Evolutionary conservation across 2,329 filamentous ascomycete species (phyloP), one percentile per base, ranked within the genome.

Genomic region (Fusarium pseudograminearum): DNA sequence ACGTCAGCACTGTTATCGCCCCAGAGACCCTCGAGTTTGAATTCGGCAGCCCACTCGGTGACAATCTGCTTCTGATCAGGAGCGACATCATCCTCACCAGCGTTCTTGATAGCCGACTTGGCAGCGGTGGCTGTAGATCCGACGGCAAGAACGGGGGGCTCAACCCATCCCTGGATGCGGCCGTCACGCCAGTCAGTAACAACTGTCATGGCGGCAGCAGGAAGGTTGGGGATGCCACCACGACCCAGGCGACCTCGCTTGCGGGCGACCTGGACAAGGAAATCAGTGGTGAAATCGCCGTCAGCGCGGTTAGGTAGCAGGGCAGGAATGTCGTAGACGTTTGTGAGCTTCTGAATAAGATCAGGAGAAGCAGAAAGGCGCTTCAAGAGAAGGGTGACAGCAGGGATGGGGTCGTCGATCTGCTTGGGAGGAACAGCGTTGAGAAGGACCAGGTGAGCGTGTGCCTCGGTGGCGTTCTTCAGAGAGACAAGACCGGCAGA

Each of bases 111-210:
- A 14, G 73, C 75, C n/a, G 77, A 71, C 41, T 76, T 80, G 7
- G 73, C 72, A 4, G 77, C 70, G 9, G 74, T 74, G 4, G 74
- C 71, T 54, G 61, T 52, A 14, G 75, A 74, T 58, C 84, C 84
- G 46, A 91, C 86, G 20, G 87, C 82, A 63, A 93, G 80, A 36
- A 86, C 85, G 10, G 94, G 94, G 4, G 93, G 87, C 73, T 94
- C 91, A 48, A 90, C 88, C 94, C 94, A 97, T 60, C 94, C 94
- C 81, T 97, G 93, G 74, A 99, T 97, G 54, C 96, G 89, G 28
- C 94, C 95, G 78, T 98, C 95, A 73, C 96, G 89, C 93, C 96
- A 97, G 83, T 99, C 96, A n/a, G 90, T 96, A 61, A 99, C 89
- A 58, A 99, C 94, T 1, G 93, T 91, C 87, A 96, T 95, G 68